A percentile compares a stretch with the other conserved stretches of the same genome.
Conservation (phyloP, 2,329 filamentous ascomycete species). For the Ceratocystis alfenasii region DNA sequence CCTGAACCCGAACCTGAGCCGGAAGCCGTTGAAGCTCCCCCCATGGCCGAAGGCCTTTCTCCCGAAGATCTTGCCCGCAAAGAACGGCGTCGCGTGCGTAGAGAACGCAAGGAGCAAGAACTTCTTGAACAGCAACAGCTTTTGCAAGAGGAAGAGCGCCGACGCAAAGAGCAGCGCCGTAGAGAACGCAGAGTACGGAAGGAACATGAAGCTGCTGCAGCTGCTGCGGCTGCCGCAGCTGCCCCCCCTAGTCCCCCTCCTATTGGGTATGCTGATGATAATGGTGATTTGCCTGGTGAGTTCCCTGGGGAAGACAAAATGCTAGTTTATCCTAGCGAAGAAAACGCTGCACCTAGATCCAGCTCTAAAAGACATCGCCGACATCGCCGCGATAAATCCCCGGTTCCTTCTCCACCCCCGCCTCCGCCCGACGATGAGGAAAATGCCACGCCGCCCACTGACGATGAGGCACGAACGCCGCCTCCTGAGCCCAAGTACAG, state of each 20-base stretch:
- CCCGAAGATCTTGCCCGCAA: slow-evolving; percentile 16
- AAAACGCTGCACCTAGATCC: slow-evolving; percentile 30
- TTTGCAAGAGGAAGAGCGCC: slow-evolving; percentile 12
- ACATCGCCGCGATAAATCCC: slow-evolving; percentile 17
- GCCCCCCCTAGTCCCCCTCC: slow-evolving; percentile 13
- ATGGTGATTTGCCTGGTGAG: slow-evolving; percentile 41
- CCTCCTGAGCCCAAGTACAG: slow-evolving; percentile 48
- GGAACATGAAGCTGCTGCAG: slow-evolving; percentile 8
- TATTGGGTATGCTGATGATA: slow-evolving; percentile 17
- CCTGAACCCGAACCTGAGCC: slow-evolving; percentile 11
- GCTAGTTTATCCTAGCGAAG: slow-evolving; percentile 25
- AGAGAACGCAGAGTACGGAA: slow-evolving; percentile 11
- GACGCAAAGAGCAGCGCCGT: slow-evolving; percentile 13
- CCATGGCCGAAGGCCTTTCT: not conserved
- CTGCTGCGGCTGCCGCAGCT: not conserved
- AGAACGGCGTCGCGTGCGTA: slow-evolving; percentile 20
- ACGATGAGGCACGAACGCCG: slow-evolving; percentile 39
- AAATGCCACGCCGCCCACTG: slow-evolving; percentile 30
- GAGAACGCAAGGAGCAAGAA: slow-evolving; percentile 16
- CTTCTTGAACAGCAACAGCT: slow-evolving; percentile 16
- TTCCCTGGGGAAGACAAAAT: slow-evolving; percentile 42
- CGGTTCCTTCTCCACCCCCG: slow-evolving; percentile 27
- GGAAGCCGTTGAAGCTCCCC: not conserved
- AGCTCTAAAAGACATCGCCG: slow-evolving; percentile 10
- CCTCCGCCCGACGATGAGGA: slow-evolving; percentile 29